Evolutionary conservation across 345 rosid species (phyloP), one percentile per base, ranked within the genome.

Genomic region (Mangifera indica): DNA sequence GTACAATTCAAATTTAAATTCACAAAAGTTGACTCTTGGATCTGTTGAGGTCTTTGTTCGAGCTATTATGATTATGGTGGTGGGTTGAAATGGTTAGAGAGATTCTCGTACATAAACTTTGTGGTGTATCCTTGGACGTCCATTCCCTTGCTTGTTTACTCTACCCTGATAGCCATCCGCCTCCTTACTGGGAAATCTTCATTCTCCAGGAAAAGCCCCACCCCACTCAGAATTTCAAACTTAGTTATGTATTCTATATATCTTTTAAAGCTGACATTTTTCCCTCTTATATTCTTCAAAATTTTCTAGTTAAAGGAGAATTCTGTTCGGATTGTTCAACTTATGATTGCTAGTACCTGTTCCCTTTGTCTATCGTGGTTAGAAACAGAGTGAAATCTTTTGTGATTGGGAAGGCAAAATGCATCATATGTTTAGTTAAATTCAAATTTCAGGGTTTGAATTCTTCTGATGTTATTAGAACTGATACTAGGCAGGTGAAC

Each of bases 11-110:
- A 29, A 29, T 29, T 29, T 1, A 29, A 29, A 29, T 29, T 29
- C 32, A 29, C 1, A 29, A 3, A 29, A n/a, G n/a, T n/a, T n/a
- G 98, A 96, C 98, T 20, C 97, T 93, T 72, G 98, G 98, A 57
- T 93, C 98, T 60, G 98, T 93, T 2, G 98, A 93, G 84, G 91
- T 93, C 63, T 91, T 93, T 93, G 98, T 64, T 97, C 98, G 0
- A 91, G 91, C 67, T 93, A 97, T 97, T 93, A 93, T 77, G 98
- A 97, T 53, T 93, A 91, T 64, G 98, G 98, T 21, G 98, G 98
- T 71, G 98, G 98, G 0, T 84, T 93, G 84, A 91, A 93, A 74
- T 89, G 91, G 96, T 76, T 93, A 80, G 98, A 93, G 76, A 82
- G 98, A 34, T 91, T 93, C 81, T 91, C 98, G 22, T 93, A 93